Evolutionary conservation across 495 filamentous ascomycete genomes (phyloP), one percentile per base, ranked within the genome.

Genomic region (Xylaria cubensis): DNA sequence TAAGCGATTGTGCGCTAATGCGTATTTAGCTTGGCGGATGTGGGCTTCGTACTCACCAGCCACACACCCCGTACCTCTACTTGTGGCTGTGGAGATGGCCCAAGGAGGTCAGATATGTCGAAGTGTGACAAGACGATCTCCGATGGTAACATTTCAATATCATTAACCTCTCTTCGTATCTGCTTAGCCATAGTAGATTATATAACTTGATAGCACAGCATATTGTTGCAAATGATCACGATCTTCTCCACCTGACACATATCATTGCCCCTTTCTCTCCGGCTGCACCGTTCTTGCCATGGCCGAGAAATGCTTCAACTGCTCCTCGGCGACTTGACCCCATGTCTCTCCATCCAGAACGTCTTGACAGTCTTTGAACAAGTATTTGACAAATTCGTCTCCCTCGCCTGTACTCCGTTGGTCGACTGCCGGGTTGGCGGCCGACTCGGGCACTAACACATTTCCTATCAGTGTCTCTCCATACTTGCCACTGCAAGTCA

Each of bases 341-440:
- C 82, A 84, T 12, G 72, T 80, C 69, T 80, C 76, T 51, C 34
- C 73, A 3, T 64, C 72, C 32, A 75, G 19, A 6, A 48, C 59
- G 72, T 74, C 74, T 29, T 70, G 75, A 29, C 76, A 80, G 63
- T 74, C 74, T 15, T 79, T 75, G 73, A 86, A 84, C 36, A 86
- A 29, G 0, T 76, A 73, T 29, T 71, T 69, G 5, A 77, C 75
- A 48, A 80, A 53, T 1, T 70, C 73, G 34, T 80, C 79, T 10
- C 77, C 76, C 34, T 82, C 80, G 1, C n/a, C 66, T 74, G 72
- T 69, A 29, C 72, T 67, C 56, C 71, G 69, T 34, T 44, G 66
- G n/a, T 79, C 73, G 32, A 74, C 65, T 29, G 61, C 64, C 0
- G 58, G 55, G 19, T 34, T 59, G 10, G 64, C 63, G 8, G 72